Base-by-base conservation (phyloP, 345 rosid genomes). In the Gossypium herbaceum region DNA sequence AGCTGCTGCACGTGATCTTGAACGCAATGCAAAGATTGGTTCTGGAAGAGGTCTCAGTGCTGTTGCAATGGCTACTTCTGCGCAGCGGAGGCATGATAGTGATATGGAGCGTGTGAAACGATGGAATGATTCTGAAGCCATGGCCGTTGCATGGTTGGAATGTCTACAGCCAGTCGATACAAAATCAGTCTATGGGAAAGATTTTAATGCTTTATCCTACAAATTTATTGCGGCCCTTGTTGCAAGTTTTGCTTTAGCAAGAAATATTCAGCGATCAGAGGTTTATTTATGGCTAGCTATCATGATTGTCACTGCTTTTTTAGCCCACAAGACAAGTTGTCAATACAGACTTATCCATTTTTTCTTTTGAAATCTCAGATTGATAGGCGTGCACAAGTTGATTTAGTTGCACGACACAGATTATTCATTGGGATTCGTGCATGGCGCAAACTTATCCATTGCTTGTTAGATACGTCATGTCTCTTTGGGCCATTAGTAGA, bases 11-110 rank as follows among this genome's bases (percentile, higher is more conserved):
- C 97, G 99, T 73, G 99, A 96, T 88, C 94, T 96, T 85, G 92
- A 96, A 78, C 90, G 98, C 51, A 89, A 85, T 88, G 94, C 98
- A 54, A 96, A 96, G 82, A 96, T 96, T 82, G 99, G 99, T 79
- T 89, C 99, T 70, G 98, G 98, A 84, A 92, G 99, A 85, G 99
- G 99, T 73, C 97, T 96, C 73, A 92, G 97, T 85, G 98, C 99
- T 44, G 92, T 93, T 83, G 99, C 99, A 51, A 93, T 93, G 99
- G 99, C 99, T 77, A 96, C 99, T 68, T 96, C 99, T 85, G 94
- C 92, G 0, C 98, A 96, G 79, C 87, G 98, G 77, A 87, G 99
- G 79, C 89, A 86, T 87, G 84, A 84, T 57, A 76, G 94, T 84
- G 99, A 96, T 85, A 80, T 86, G 86, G 99, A 89, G 83, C 98